phyloP scores from a whole-genome alignment of 2,329 filamentous ascomycete species.

The Xylaria polymorpha region DNA sequence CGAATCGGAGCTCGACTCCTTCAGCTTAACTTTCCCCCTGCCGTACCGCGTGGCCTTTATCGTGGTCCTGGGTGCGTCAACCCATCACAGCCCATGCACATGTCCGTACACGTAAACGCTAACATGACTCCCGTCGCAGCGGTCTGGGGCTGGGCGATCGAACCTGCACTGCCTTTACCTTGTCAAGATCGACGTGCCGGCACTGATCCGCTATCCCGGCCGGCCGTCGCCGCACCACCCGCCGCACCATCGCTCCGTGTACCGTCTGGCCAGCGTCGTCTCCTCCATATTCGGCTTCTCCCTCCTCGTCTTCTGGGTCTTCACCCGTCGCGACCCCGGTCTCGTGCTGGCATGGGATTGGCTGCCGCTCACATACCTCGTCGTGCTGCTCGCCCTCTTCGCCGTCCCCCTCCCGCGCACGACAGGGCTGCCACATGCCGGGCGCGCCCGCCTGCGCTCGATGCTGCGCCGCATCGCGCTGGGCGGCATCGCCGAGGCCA shows the following conservation, averaged over 20 bases:
- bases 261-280: constrained; percentile 83
- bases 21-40: constrained; percentile 87
- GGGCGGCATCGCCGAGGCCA: constrained; percentile 85
- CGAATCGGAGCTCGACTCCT: constrained; percentile 80
- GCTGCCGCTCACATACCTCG: constrained; percentile 85
- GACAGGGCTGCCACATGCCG: constrained; percentile 73
- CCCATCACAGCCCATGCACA: neutral
- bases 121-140: constrained; percentile 61
- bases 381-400: constrained; percentile 77
- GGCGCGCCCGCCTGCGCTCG: constrained; percentile 78
- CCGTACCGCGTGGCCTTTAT: constrained; percentile 91
- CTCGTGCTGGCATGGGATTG: constrained; percentile 84
- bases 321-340: constrained; percentile 76
- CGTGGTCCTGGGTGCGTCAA: constrained; percentile 77
- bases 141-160: constrained; percentile 92
- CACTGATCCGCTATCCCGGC: constrained; percentile 85
- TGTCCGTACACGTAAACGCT: constrained; percentile 19
- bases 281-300: constrained; percentile 77
- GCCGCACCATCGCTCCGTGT: constrained; percentile 83
- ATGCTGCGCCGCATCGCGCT: constrained; percentile 82
- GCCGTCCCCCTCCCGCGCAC: constrained; percentile 71
- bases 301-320: constrained; percentile 83
- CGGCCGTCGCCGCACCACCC: constrained; percentile 76
- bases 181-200: constrained; percentile 86
- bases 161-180: constrained; percentile 89